Percentiles rank a stretch among this genome's conserved stretches.
Evolutionary conservation across 352 stramenopile species (phyloP).

Genomic region (Globisporangium rhizosaccharum): DNA sequence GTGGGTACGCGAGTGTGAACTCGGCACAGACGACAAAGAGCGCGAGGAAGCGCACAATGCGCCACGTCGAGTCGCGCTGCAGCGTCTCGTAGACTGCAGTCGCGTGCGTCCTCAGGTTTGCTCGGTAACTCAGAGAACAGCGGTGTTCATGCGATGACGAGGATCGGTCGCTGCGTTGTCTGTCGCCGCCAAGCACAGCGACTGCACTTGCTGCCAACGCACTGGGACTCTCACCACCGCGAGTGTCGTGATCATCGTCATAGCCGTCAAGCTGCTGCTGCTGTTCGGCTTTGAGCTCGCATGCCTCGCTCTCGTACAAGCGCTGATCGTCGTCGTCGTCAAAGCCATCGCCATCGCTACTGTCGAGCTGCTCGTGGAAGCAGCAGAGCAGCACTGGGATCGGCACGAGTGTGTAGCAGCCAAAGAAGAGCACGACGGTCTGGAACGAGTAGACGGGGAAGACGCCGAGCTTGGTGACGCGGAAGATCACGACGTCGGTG

Average conservation of each 20-base stretch:
- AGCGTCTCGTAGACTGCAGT: conserved; percentile 24
- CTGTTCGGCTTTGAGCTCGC: too few relatives aligned
- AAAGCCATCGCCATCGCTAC: neutral
- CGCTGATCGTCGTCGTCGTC: neutral
- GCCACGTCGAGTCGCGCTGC: conserved; percentile 29
- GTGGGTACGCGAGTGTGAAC: conserved; percentile 46
- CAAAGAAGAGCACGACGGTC: conserved; percentile 41
- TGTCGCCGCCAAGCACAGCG: too few relatives aligned
- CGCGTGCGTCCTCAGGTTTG: conserved; percentile 8
- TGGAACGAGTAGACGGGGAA: conserved; percentile 41
- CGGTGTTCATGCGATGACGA: neutral
- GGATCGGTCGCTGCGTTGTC: neutral
- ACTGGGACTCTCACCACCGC: too few relatives aligned
- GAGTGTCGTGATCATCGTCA: too few relatives aligned
- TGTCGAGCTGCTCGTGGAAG: conserved; percentile 30
- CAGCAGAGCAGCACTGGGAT: conserved; percentile 25
- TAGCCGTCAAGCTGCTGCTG: too few relatives aligned
- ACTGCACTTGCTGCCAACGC: too few relatives aligned
- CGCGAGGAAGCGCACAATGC: conserved; percentile 49
- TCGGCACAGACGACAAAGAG: conserved; percentile 56
- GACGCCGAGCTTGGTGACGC: conserved; percentile 35
- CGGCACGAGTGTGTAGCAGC: conserved; percentile 38
- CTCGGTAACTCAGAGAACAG: too few relatives aligned
- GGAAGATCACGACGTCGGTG: conserved; percentile 47
- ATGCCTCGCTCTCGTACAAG: neutral